Base-by-base conservation (phyloP, 345 rosid species). In the Hibiscus syriacus region DNA sequence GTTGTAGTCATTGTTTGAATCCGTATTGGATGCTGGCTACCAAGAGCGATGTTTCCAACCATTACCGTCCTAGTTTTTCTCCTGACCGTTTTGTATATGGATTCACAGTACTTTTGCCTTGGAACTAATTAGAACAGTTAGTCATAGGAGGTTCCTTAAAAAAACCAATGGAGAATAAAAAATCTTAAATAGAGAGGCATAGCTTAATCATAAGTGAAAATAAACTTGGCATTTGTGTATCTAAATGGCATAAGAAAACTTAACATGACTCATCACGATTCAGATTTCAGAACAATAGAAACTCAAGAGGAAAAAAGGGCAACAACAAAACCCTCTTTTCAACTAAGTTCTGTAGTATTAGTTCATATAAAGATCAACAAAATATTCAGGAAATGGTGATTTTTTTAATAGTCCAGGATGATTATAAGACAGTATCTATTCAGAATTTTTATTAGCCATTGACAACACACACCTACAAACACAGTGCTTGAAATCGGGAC, bases 1-100 rank as follows among this genome's bases (percentile, higher is more conserved):
- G 81, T 72, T 53, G 97, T 94, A 62, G 99, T 94, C 99, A 94
- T 94, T 1, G 99, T 94, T 58, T 94, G 99, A 74, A 94, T 81
- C 76, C 96, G 85, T 48, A 94, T 80, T 2, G 99, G 99, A 83
- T 94, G 95, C 12, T 94, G 88, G 62, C 97, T 87, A 5, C 99
- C 99, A 76, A 91, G 90, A 30, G 88, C 80, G 45, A 94, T 97
- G 70, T 94, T 81, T 68, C 99, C 99, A 70, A 91, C 99, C 96
- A 85, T 85, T 50, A 94, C 99, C 1, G 99, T 89, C 70, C 89
- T 55, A 4, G 97, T 91, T 78, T 89, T 87, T 84, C 99, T 85
- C 82, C 99, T 83, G 54, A 86, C 87, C 1, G 96, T 91, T 84
- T 87, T 86, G 83, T 89, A 77, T 68, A 84, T 76, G 14, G 99